Conservation (phyloP, 1,139 yeast genomes). For the Nakaseomyces kungkrabaensis region DNA sequence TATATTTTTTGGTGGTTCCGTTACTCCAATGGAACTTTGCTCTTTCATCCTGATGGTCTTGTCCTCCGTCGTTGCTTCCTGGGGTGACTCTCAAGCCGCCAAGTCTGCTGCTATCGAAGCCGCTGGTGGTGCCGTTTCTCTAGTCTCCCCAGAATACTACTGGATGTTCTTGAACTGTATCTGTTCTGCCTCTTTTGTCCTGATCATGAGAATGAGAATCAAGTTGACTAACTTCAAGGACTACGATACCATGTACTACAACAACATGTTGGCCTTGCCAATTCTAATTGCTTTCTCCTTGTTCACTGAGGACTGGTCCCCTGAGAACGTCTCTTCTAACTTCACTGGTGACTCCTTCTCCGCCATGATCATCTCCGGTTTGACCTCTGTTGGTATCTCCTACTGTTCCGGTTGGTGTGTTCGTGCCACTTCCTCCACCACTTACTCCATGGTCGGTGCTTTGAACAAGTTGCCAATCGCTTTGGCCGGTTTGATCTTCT, state of each 20-base stretch:
- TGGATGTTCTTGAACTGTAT: constrained; percentile 97
- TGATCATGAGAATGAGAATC: constrained; percentile 93
- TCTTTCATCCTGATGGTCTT: constrained; percentile 86
- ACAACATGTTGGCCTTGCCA: constrained; percentile 87
- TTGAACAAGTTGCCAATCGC: constrained; percentile 97
- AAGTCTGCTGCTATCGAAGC: constrained; percentile 15
- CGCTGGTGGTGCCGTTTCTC: constrained; percentile 32
- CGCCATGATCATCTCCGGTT: constrained; percentile 88
- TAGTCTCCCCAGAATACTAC: constrained; percentile 73
- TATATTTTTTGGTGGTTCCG: constrained; percentile 90
- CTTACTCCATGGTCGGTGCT: constrained; percentile 99
- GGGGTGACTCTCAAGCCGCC: constrained; percentile 58
- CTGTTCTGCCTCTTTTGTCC: constrained; percentile 86
- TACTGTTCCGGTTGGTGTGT: constrained; percentile 99
- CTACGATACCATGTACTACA: constrained; percentile 97
- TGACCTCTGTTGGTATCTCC: constrained; percentile 90
- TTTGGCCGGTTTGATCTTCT: constrained; percentile 83
- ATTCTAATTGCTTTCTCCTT: constrained; percentile 68
- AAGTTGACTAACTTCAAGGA: constrained; percentile 95
- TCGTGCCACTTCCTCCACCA: constrained; percentile 95
- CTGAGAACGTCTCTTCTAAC: constrained; percentile 61
- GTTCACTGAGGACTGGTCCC: constrained; percentile 84
- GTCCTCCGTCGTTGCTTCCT: constrained; percentile 86
- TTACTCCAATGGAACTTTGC: constrained; percentile 80
- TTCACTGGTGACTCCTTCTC: constrained; percentile 65